Base-by-base conservation (phyloP, 2,329 filamentous ascomycete species). In the Trichothecium sympodiale region DNA sequence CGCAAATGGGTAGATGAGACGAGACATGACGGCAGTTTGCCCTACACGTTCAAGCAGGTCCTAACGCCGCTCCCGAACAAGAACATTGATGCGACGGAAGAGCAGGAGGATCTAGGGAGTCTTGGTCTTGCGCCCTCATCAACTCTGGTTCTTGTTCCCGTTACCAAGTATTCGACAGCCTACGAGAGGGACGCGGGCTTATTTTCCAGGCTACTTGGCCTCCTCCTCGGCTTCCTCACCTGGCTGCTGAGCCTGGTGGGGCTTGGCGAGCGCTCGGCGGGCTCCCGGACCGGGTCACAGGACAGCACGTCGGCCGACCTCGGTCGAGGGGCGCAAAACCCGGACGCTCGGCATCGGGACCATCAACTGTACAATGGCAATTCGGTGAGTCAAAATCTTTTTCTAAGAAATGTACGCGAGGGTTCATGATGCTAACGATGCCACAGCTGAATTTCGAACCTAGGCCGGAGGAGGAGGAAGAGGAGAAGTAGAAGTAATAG, bases 301-400 rank as follows among this genome's bases (percentile, higher is more conserved):
- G 34, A 20, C 31, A 28, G 18, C n/a, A 23, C 4, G 7, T n/a
- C 2, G 18, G 31, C 29, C 23, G 29, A 26, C 27, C 20, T 14
- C 32, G n/a, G 20, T 15, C 16, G 14, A 25, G 25, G 23, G 17
- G 31, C 16, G 17, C 8, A 17, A 43, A 72, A 78, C 40, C 62
- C 68, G 28, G 61, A 68, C 15, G 64, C 72, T 41, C 62, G 67
- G 28, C 64, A 65, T 36, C 59, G 71, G 37, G 69, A 79, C 42
- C 71, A 77, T 31, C 80, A 93, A 50, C 72, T 93, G 32, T 94
- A 95, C 53, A 95, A 95, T 50, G 88, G 88, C 2, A 95, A 94
- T 51, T 84, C 84, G 53, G 83, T 88, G 65, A 58, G 74, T 61
- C n/a, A 8, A n/a, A n/a, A n/a, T n/a, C n/a, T n/a, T n/a, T n/a